Percentiles rank a stretch among this genome's conserved stretches.
phyloP scores from a whole-genome alignment of 2,329 filamentous ascomycete genomes.

The Trichoderma afroharzianum region DNA sequence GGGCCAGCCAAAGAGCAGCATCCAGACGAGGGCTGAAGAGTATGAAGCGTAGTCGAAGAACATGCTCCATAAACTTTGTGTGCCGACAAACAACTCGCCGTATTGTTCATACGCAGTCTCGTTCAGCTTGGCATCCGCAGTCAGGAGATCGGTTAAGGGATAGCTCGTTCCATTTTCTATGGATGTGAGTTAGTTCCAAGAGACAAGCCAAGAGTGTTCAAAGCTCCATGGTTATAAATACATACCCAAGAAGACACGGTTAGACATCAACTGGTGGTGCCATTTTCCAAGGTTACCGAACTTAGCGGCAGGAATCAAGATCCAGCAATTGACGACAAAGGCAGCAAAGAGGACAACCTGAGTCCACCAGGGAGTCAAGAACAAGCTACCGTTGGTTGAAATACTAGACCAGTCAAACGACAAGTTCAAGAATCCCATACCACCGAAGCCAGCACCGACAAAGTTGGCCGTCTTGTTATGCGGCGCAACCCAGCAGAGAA shows the following conservation, averaged over 20 bases:
- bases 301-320: constrained; percentile 56
- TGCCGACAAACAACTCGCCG: constrained; percentile 55
- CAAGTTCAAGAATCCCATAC: constrained; percentile 59
- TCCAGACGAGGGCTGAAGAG: constrained; percentile 56
- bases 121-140: constrained; percentile 41
- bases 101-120: constrained; percentile 44
- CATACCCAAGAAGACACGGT: constrained; percentile 44
- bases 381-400: constrained; percentile 47
- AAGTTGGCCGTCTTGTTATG: constrained; percentile 57
- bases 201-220: not conserved
- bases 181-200: not conserved
- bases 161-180: constrained; percentile 34
- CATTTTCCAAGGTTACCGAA: constrained; percentile 52
- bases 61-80: constrained; percentile 55
- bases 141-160: constrained; percentile 33
- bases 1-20: constrained; percentile 51
- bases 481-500: constrained; percentile 62
- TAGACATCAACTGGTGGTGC: constrained; percentile 55
- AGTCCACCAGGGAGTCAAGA: constrained; percentile 57
- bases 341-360: constrained; percentile 54
- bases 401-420: constrained; percentile 60
- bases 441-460: constrained; percentile 57
- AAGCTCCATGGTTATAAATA: not conserved
- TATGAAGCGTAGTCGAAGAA: constrained; percentile 61
- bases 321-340: constrained; percentile 55